These are phyloP conservation scores for Trichosporon faecale DNA, from an alignment of 1,284 basidiomycete genomes.

Conservation along the genomic window DNA sequence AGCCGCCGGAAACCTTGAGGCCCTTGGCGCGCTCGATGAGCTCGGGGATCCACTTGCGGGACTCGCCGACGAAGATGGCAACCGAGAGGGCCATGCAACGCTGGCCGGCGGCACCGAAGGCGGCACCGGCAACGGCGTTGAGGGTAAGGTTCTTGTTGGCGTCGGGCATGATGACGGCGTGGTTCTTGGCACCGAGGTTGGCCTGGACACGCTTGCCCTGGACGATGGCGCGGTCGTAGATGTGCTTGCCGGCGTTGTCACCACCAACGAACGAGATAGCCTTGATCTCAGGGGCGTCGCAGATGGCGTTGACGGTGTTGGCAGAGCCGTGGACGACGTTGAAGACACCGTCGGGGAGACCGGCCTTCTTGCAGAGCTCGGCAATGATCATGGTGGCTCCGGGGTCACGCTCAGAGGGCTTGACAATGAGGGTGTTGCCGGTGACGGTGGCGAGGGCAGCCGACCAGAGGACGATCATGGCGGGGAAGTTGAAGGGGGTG, in stretches of 20 bases:
- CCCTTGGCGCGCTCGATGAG: conserved; percentile 76
- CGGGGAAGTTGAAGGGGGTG: conserved; percentile 86
- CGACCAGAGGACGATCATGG: conserved; percentile 89
- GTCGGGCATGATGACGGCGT: conserved; percentile 91
- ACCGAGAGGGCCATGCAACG: conserved; percentile 94
- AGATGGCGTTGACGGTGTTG: conserved; percentile 88
- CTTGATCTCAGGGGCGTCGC: conserved; percentile 84
- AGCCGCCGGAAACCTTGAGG: conserved; percentile 84
- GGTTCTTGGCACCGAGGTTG: conserved; percentile 96
- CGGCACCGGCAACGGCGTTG: conserved; percentile 90
- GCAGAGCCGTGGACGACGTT: conserved; percentile 88
- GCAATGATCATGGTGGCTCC: conserved; percentile 97
- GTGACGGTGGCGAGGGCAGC: conserved; percentile 63
- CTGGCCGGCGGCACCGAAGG: conserved; percentile 96
- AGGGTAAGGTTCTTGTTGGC: conserved; percentile 92
- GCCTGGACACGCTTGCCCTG: conserved; percentile 84
- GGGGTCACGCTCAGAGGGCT: conserved; percentile 94
- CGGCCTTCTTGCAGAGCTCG: conserved; percentile 84
- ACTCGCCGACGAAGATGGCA: conserved; percentile 73
- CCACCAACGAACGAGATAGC: conserved; percentile 98
- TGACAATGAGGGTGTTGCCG: conserved; percentile 87
- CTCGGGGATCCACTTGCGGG: conserved; percentile 80
- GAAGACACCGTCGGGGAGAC: conserved; percentile 66
- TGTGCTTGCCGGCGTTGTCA: conserved; percentile 88
- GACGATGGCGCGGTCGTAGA: conserved; percentile 66